Percentiles rank a stretch among this genome's conserved stretches.
These are phyloP conservation scores for Cyberlindnera mississippiensis DNA, from an alignment of 805 yeast genomes.

Conservation along the genomic window DNA sequence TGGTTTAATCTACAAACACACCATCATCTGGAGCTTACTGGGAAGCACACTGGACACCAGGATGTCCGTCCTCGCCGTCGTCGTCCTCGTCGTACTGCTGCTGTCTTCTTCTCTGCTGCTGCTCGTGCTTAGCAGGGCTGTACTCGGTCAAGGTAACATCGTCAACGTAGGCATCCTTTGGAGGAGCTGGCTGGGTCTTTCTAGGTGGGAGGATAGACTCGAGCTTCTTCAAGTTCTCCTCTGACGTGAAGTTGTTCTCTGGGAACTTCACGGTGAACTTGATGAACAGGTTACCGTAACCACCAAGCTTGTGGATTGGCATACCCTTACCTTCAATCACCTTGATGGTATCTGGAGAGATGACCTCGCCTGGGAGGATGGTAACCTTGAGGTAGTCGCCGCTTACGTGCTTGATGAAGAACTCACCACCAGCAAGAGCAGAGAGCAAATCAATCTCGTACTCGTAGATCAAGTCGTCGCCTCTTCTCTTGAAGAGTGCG, in stretches of 20 bases:
- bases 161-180: slow-evolving; percentile 72
- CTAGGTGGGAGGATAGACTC: slow-evolving; percentile 81
- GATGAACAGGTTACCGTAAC: slow-evolving; percentile 80
- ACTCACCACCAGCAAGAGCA: slow-evolving; percentile 94
- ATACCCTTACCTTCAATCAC: slow-evolving; percentile 93
- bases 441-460: slow-evolving; percentile 89
- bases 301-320: slow-evolving; percentile 91
- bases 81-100: slow-evolving; percentile 56
- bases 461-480: slow-evolving; percentile 79
- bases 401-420: slow-evolving; percentile 82
- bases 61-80: slow-evolving; percentile 51
- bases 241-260: slow-evolving; percentile 61
- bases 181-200: slow-evolving; percentile 41
- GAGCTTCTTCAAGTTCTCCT: slow-evolving; percentile 67
- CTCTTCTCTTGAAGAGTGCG: slow-evolving; percentile 77
- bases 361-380: slow-evolving; percentile 88
- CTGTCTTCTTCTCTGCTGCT: slow-evolving; percentile 33
- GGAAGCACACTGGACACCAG: slow-evolving; percentile 90
- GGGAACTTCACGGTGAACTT: slow-evolving; percentile 93
- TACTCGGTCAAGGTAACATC: slow-evolving; percentile 71
- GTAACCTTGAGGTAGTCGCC: slow-evolving; percentile 86
- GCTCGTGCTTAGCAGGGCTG: slow-evolving; percentile 58
- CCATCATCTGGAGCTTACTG: slow-evolving; percentile 59
- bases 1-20: no score
- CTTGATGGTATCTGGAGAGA: slow-evolving; percentile 77